These are phyloP conservation scores for Serendipita vermifera DNA, from an alignment of 768 basidiomycete genomes.

Conservation along the genomic window DNA sequence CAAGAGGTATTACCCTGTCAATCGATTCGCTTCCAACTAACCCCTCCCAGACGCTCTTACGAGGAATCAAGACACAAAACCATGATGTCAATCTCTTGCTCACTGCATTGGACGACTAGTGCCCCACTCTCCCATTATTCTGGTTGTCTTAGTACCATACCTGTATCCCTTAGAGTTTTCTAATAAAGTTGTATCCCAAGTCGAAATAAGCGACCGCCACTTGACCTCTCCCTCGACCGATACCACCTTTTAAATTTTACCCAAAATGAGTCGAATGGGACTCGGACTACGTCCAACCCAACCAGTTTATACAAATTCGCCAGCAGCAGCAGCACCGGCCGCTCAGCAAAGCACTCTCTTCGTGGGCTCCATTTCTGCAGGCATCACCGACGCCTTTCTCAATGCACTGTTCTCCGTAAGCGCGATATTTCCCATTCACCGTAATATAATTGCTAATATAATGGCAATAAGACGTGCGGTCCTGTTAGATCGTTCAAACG, in stretches of 20 bases:
- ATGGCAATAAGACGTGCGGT: slow-evolving; percentile 61
- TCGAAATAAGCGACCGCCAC: not conserved
- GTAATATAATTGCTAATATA: not conserved
- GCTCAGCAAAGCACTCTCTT: slow-evolving; percentile 78
- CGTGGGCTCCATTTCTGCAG: slow-evolving; percentile 90
- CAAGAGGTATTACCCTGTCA: not conserved
- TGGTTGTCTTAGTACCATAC: not conserved
- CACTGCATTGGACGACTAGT: not conserved
- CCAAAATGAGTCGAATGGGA: slow-evolving; percentile 52
- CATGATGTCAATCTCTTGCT: not conserved
- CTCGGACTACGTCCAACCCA: slow-evolving; percentile 80
- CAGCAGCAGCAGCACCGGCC: slow-evolving; percentile 83
- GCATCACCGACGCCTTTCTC: slow-evolving; percentile 72
- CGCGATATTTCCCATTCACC: slow-evolving; percentile 14
- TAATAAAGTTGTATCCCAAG: not conserved
- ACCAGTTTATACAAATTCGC: slow-evolving; percentile 81
- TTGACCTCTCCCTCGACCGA: slow-evolving; percentile 1
- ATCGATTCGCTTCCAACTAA: not conserved
- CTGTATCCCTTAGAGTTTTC: not conserved
- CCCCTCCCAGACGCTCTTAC: not conserved
- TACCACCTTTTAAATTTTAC: not conserved
- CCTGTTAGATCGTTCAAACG: slow-evolving; percentile 83
- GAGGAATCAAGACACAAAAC: not conserved
- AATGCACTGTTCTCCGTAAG: slow-evolving; percentile 65
- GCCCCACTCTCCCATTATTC: not conserved